Evolutionary conservation across 2,329 filamentous ascomycete genomes (phyloP).

Genomic region (Alternaria conjuncta): DNA sequence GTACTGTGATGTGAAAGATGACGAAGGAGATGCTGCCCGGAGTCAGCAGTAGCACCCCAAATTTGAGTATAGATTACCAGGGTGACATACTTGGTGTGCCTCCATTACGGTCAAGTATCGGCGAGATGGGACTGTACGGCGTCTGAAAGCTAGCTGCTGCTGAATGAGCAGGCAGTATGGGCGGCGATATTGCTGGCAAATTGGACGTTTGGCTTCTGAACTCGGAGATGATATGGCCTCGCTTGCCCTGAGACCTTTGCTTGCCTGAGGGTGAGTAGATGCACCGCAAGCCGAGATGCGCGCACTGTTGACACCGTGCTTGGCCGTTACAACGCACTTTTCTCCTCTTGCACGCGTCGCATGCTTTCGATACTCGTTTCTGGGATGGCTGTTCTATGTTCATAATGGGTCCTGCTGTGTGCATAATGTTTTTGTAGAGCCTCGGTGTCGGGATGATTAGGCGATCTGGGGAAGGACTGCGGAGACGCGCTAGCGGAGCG

Average conservation of each 20-base stretch:
- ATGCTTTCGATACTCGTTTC: constrained; percentile 51
- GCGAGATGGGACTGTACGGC: constrained; percentile 18
- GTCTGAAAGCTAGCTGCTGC: constrained; percentile 13
- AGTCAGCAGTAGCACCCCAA: constrained; percentile 11
- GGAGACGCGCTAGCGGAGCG: constrained; percentile 20
- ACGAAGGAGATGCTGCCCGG: constrained; percentile 21
- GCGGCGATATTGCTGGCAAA: constrained; percentile 25
- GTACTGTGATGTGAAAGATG: constrained; percentile 26
- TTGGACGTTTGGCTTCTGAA: constrained; percentile 45
- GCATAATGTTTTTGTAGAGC: constrained; percentile 14
- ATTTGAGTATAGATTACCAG: not conserved
- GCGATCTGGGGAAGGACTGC: constrained; percentile 21
- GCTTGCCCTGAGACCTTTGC: constrained; percentile 47
- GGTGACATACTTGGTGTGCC: constrained; percentile 28
- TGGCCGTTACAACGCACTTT: constrained; percentile 58
- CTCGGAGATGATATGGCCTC: constrained; percentile 52
- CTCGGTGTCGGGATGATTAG: constrained; percentile 13
- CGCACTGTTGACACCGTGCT: constrained; percentile 50
- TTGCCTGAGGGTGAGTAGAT: constrained; percentile 51
- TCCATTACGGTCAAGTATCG: constrained; percentile 20
- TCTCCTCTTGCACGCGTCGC: constrained; percentile 55
- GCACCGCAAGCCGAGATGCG: constrained; percentile 53
- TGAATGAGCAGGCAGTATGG: constrained; percentile 33
- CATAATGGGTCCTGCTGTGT: constrained; percentile 28
- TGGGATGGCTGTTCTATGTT: constrained; percentile 33